phyloP scores from a whole-genome alignment of 1,284 basidiomycete species.

The Volvariella surrecta region DNA sequence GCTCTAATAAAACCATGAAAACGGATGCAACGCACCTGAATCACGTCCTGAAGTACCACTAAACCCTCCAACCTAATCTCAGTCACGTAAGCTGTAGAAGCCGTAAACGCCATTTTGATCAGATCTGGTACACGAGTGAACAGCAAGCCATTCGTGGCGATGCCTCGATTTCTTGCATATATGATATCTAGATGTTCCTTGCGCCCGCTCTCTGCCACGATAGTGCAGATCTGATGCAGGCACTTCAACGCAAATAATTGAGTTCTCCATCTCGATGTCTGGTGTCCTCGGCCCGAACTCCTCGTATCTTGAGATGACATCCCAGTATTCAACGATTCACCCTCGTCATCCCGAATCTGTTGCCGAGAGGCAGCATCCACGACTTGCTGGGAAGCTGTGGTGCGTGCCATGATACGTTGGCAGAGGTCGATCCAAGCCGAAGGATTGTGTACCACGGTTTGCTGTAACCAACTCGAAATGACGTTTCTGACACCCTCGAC shows the following conservation, averaged over 20 bases:
- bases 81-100: slow-evolving; percentile 91
- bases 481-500: slow-evolving; percentile 94
- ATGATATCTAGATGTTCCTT: slow-evolving; percentile 77
- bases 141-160: slow-evolving; percentile 45
- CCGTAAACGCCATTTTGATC: slow-evolving; percentile 97
- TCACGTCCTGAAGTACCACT: slow-evolving; percentile 85
- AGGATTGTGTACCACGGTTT: slow-evolving; percentile 89
- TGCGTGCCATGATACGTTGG: slow-evolving; percentile 91
- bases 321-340: slow-evolving; percentile 74
- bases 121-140: slow-evolving; percentile 85
- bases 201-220: slow-evolving; percentile 66
- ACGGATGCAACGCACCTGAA: slow-evolving; percentile 53
- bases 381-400: slow-evolving; percentile 73
- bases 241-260: slow-evolving; percentile 94
- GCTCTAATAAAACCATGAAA: neutral
- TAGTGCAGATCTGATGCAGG: slow-evolving; percentile 81
- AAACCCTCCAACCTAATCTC: slow-evolving; percentile 94
- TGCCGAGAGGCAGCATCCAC: slow-evolving; percentile 45
- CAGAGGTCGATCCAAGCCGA: slow-evolving; percentile 98
- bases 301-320: slow-evolving; percentile 28
- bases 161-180: slow-evolving; percentile 44
- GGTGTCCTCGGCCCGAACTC: slow-evolving; percentile 27
- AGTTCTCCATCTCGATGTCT: slow-evolving; percentile 89
- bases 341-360: slow-evolving; percentile 85
- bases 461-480: slow-evolving; percentile 91